A percentile compares a stretch with the other conserved stretches of the same genome.
phyloP scores from a whole-genome alignment of 768 basidiomycete genomes.

The Cyclocybe aegerita region DNA sequence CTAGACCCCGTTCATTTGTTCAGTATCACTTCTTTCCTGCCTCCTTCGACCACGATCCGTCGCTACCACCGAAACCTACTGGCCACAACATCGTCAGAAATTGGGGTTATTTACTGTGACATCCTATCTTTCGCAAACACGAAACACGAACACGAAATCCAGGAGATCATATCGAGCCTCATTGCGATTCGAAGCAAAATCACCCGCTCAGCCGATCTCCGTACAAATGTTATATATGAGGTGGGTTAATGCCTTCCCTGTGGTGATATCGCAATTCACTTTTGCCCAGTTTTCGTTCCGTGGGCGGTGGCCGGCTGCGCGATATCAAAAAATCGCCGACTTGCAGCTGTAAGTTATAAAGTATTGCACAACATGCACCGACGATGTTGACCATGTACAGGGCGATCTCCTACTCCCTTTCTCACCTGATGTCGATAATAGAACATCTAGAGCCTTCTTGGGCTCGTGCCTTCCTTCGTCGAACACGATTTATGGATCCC shows the following conservation, averaged over 20 bases:
- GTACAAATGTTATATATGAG: conserved; percentile 66
- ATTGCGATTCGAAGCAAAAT: conserved; percentile 76
- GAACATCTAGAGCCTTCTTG: conserved; percentile 75
- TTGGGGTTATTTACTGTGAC: conserved; percentile 74
- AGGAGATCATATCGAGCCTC: conserved; percentile 61
- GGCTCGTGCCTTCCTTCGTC: conserved; percentile 71
- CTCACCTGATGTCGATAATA: conserved; percentile 72
- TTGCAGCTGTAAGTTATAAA: conserved; percentile 57
- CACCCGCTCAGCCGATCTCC: conserved; percentile 55
- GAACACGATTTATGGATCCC: conserved; percentile 74
- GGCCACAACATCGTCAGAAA: conserved; percentile 63
- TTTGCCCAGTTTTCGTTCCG: conserved; percentile 63
- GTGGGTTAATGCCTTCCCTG: conserved; percentile 30
- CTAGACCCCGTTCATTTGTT: not conserved
- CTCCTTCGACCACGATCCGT: conserved; percentile 75
- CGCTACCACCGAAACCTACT: conserved; percentile 70
- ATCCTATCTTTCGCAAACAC: conserved; percentile 72
- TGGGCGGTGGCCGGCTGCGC: conserved; percentile 77
- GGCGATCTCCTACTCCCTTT: conserved; percentile 66
- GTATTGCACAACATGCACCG: no score
- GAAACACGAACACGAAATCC: conserved; percentile 46
- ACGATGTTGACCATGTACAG: conserved; percentile 29
- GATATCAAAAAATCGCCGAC: conserved; percentile 70
- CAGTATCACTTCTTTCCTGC: conserved; percentile 70
- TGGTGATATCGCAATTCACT: not conserved